Evolutionary conservation across 805 yeast genomes (phyloP).

Genomic region (Candida odintsovae): DNA sequence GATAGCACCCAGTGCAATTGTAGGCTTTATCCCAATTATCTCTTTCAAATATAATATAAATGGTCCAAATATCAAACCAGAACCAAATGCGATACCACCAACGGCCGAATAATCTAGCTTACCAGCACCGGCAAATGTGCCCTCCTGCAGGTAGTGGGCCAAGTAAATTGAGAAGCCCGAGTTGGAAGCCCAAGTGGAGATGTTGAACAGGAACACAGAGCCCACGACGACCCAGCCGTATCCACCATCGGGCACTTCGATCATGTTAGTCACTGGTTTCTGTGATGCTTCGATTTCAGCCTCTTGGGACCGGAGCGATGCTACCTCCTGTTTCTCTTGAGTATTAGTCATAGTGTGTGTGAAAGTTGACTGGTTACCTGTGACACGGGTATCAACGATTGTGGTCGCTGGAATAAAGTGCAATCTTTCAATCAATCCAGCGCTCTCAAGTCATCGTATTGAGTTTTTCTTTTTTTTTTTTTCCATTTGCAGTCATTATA

Average conservation of each 20-base stretch:
- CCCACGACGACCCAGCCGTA: slow-evolving; percentile 23
- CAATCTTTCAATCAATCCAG: no score
- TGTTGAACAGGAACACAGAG: slow-evolving; percentile 18
- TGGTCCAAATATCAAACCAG: slow-evolving; percentile 53
- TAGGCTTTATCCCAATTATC: slow-evolving; percentile 35
- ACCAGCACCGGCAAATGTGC: slow-evolving; percentile 45
- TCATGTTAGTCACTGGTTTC: slow-evolving; percentile 1
- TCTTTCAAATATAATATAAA: slow-evolving; percentile 39
- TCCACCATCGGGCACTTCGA: slow-evolving; percentile 24
- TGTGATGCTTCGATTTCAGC: not conserved
- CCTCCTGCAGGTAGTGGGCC: slow-evolving; percentile 44
- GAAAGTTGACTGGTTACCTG: no score
- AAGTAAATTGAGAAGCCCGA: slow-evolving; percentile 33
- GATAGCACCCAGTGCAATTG: slow-evolving; percentile 43
- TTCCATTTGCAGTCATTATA: no score
- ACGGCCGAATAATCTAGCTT: slow-evolving; percentile 57
- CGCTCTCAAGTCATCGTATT: no score
- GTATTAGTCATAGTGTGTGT: not conserved
- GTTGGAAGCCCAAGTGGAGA: slow-evolving; percentile 26
- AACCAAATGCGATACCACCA: slow-evolving; percentile 55
- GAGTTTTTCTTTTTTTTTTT: no score
- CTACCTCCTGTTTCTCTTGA: not conserved
- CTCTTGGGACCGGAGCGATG: not conserved
- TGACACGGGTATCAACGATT: no score
- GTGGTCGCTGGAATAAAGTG: no score